Evolutionary conservation across 768 basidiomycete genomes (phyloP).

Genomic region (Glaciozyma martinii): DNA sequence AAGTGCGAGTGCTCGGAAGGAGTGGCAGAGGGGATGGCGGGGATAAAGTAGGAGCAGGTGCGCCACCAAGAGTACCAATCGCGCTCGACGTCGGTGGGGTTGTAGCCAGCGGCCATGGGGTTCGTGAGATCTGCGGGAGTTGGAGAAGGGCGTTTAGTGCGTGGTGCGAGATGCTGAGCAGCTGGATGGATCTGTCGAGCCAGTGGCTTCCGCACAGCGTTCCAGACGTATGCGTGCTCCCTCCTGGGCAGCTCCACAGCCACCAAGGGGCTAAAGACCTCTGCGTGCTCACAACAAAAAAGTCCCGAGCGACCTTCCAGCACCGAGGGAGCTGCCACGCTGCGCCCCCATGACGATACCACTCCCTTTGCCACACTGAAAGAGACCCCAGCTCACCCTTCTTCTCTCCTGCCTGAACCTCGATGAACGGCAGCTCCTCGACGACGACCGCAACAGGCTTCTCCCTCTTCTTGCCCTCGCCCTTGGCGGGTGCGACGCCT

Average conservation of each 20-base stretch:
- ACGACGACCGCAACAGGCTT: background rate
- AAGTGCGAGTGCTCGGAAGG: constrained; percentile 29
- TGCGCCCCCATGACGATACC: background rate
- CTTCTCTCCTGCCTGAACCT: background rate
- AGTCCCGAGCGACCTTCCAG: background rate
- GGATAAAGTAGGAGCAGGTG: constrained; percentile 19
- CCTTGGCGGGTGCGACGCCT: background rate
- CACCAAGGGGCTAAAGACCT: background rate
- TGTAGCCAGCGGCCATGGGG: constrained; percentile 87
- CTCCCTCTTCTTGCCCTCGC: background rate
- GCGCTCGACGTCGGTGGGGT: constrained; percentile 86
- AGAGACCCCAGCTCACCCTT: background rate
- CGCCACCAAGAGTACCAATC: constrained; percentile 98
- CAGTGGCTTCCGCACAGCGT: background rate
- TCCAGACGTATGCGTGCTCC: background rate
- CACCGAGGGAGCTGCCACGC: background rate
- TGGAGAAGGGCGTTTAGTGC: background rate
- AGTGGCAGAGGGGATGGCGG: constrained; percentile 16
- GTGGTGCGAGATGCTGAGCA: background rate
- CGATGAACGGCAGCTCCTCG: background rate
- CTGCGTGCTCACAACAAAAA: background rate
- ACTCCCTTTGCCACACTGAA: background rate
- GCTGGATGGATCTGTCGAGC: background rate
- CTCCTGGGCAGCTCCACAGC: background rate
- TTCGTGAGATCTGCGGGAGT: constrained; percentile 62